Percentiles rank a stretch among this genome's conserved stretches.
phyloP scores from a whole-genome alignment of 345 rosid species.

The Brassica carinata region DNA sequence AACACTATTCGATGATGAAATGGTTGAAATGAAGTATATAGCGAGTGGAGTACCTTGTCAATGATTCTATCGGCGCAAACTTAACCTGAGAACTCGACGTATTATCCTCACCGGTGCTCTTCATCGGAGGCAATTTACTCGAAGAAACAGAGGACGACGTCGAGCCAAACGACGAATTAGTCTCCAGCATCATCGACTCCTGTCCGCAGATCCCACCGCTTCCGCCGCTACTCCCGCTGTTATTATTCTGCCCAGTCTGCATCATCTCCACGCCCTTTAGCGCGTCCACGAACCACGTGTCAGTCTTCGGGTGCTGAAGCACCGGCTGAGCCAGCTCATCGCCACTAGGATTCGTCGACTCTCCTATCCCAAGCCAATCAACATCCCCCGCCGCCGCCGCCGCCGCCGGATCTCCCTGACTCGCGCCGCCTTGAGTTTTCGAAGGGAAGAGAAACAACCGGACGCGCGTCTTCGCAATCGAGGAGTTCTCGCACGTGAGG shows the following conservation, averaged over 20 bases:
- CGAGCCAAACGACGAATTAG: conserved; percentile 79
- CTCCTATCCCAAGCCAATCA: conserved; percentile 36
- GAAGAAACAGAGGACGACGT: conserved; percentile 68
- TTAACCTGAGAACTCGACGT: conserved; percentile 32
- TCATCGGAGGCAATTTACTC: conserved; percentile 58
- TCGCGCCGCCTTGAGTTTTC: conserved; percentile 27
- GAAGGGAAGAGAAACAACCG: conserved; percentile 55
- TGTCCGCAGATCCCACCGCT: conserved; percentile 49
- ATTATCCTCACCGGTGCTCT: conserved; percentile 49
- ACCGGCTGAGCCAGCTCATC: conserved; percentile 44
- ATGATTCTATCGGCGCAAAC: conserved; percentile 47
- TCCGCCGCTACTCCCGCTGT: conserved; percentile 30
- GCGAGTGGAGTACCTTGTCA: conserved; percentile 46
- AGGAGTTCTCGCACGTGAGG: conserved; percentile 26
- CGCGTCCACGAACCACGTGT: conserved; percentile 78
- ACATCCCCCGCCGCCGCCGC: conserved; percentile 3
- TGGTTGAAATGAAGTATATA: neutral
- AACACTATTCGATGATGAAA: neutral
- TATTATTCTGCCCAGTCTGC: conserved; percentile 40
- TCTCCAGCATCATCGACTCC: conserved; percentile 71
- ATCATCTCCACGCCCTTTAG: conserved; percentile 59
- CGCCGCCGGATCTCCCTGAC: conserved; percentile 11
- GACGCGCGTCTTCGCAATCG: conserved; percentile 42
- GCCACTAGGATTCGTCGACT: conserved; percentile 18
- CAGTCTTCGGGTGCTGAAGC: conserved; percentile 68